Base-by-base conservation (phyloP, 768 basidiomycete species). In the Galerina marginata region DNA sequence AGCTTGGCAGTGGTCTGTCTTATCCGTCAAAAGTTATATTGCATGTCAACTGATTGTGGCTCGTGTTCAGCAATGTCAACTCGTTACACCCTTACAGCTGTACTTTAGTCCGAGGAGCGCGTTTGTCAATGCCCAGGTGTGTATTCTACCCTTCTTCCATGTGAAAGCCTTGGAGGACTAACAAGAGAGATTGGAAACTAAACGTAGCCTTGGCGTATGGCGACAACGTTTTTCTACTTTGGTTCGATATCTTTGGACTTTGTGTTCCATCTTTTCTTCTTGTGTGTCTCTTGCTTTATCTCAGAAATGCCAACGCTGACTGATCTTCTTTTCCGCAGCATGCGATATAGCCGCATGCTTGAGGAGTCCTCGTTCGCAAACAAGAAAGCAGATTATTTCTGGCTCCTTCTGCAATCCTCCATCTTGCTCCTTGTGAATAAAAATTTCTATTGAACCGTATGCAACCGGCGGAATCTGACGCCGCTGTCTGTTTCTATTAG, bases 241-340 rank as follows among this genome's bases (percentile, higher is more conserved):
- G 97, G 96, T 10, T 85, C 90, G 1, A 86, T 99, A 70, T 94
- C 92, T 4, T 78, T 99, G 20, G 96, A 99, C 74, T 94, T 98
- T 67, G 83, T 96, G 59, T 97, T 99, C 76, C 96, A 99, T 73
- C 83, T 99, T 54, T 98, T 98, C 82, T 99, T 99, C 83, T 97
- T 99, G 96, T 96, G 71, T 74, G 95, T 79, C 7, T 26, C 42
- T 44, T 40, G 39, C 12, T 47, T 47, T 11, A 40, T 38, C 38
- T 11, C 26, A 9, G 33, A 46, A 37, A 20, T 14, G 14, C 9
- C 16, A 15, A 29, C n/a, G 38, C 50, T 61, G 49, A 51, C 36
- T 39, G 50, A 7, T 47, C 26, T 33, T 37, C 39, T 49, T 15
- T 33, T 39, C n/a, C 26, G 26, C 69, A 97, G 96, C 73, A 96